Evolutionary conservation across 148 eudicot genomes (phyloP), one percentile per base, ranked within the genome.

Genomic region (Vaccinium vitisidaea): DNA sequence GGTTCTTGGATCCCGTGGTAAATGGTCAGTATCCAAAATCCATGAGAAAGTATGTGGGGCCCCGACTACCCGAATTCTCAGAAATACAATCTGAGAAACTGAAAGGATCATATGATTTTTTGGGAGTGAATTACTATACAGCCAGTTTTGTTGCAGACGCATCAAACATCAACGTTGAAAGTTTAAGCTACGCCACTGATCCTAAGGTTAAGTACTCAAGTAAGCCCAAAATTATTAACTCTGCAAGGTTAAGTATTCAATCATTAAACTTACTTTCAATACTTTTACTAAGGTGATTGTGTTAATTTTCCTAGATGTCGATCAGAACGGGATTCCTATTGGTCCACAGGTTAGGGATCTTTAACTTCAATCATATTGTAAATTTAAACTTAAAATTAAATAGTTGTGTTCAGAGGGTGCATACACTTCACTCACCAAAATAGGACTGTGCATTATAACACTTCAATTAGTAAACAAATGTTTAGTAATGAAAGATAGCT

Each of bases 61-160:
- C 36, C 14, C 53, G 90, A 53, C 82, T 88, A 48, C 90, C 87
- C 4, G 54, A 84, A 27, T 90, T 90, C 82, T 74, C 89, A 19
- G 70, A 54, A 14, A 83, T 82, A 73, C 71, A 90, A 83, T 80
- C 80, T 1, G 78, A 61, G 19, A 46, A 70, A 69, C 21, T 90
- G 69, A 90, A 83, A 43, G 88, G 88, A 19, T 93, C 95, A 1
- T 86, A 73, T 55, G 95, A 93, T 88, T 93, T 89, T 79, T 54
- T 93, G 8, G 95, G 95, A 53, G 14, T 93, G 49, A 91, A 93
- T 79, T 90, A 93, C 84, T 93, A 93, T 81, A 88, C 92, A 2
- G 85, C 90, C 49, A 85, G 83, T 55, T 93, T 91, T 80, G 92
- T 89, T 77, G 77, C 88, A 1, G 80, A 89, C 80, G 80, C 89